These are phyloP conservation scores for Coemansia sp. DNA, from an alignment of 192 early-diverging fungal genomes.

Conservation along the genomic window DNA sequence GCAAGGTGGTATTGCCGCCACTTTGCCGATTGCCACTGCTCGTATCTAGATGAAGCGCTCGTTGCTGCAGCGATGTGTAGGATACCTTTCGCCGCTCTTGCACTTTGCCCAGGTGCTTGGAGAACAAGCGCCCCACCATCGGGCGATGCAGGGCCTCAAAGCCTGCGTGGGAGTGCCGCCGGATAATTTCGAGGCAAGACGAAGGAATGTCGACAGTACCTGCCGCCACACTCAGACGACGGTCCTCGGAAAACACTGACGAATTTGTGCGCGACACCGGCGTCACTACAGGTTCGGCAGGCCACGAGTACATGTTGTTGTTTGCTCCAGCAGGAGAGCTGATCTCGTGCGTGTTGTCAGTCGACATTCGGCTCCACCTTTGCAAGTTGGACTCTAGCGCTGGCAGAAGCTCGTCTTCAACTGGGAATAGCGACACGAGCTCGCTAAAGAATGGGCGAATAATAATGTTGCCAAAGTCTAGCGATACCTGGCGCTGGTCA, in stretches of 20 bases:
- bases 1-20: not conserved
- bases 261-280: conserved; percentile 21
- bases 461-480: conserved; percentile 85
- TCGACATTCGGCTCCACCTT: conserved; percentile 43
- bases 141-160: conserved; percentile 48
- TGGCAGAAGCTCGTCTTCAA: conserved; percentile 58
- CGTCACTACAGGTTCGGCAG: conserved; percentile 13
- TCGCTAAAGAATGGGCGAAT: conserved; percentile 82
- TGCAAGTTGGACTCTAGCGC: conserved; percentile 46
- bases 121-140: conserved; percentile 49
- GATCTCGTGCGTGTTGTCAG: conserved; percentile 38
- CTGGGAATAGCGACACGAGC: conserved; percentile 75
- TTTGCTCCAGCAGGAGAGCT: conserved; percentile 41
- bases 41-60: not conserved
- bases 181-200: conserved; percentile 42
- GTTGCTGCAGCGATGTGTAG: conserved; percentile 25
- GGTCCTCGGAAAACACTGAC: conserved; percentile 28
- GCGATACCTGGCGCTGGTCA: conserved; percentile 70
- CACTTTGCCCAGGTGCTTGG: conserved; percentile 47
- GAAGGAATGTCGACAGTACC: conserved; percentile 54
- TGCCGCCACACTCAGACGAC: conserved; percentile 50
- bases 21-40: not conserved
- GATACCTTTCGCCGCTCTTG: conserved; percentile 49
- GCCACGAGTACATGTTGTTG: conserved; percentile 47
- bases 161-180: conserved; percentile 47